Evolutionary conservation across 2,329 filamentous ascomycete genomes (phyloP).

Genomic region (Ophiosphaerella herpotricha): DNA sequence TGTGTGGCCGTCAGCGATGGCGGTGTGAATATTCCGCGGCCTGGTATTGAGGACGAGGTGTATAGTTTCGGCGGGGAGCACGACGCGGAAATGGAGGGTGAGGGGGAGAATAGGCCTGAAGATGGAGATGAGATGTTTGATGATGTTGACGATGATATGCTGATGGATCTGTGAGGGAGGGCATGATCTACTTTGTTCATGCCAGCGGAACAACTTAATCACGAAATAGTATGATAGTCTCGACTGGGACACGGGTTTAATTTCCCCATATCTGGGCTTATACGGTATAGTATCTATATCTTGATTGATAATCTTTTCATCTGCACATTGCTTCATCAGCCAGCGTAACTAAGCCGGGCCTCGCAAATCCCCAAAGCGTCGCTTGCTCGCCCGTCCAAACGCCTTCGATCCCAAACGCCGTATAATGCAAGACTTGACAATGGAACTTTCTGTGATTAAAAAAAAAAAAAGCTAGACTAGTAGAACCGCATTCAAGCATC

Average conservation of each 20-base stretch:
- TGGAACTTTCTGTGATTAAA: not conserved
- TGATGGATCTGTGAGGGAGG: constrained; percentile 23
- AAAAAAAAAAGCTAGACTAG: constrained; percentile 27
- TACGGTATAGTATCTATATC: constrained; percentile 10
- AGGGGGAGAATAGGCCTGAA: not conserved
- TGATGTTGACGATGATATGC: constrained; percentile 31
- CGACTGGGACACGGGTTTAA: no score
- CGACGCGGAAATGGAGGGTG: not conserved
- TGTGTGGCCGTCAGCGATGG: not conserved
- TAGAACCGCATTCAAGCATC: constrained; percentile 45
- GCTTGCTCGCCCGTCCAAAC: constrained; percentile 4
- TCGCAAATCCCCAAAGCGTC: constrained; percentile 3
- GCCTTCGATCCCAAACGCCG: constrained; percentile 15
- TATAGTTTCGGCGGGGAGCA: not conserved
- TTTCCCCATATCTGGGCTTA: not conserved
- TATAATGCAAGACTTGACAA: constrained; percentile 15
- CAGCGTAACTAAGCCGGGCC: constrained; percentile 1
- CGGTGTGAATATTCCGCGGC: not conserved
- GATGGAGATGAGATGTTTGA: constrained; percentile 5
- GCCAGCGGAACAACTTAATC: no score
- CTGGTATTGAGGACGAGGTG: no score
- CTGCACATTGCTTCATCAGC: constrained; percentile 9
- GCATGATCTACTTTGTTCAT: not conserved
- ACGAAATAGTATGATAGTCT: no score
- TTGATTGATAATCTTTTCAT: not conserved